Evolutionary conservation across 768 basidiomycete species (phyloP).

Genomic region (Pisolithus orientalis): DNA sequence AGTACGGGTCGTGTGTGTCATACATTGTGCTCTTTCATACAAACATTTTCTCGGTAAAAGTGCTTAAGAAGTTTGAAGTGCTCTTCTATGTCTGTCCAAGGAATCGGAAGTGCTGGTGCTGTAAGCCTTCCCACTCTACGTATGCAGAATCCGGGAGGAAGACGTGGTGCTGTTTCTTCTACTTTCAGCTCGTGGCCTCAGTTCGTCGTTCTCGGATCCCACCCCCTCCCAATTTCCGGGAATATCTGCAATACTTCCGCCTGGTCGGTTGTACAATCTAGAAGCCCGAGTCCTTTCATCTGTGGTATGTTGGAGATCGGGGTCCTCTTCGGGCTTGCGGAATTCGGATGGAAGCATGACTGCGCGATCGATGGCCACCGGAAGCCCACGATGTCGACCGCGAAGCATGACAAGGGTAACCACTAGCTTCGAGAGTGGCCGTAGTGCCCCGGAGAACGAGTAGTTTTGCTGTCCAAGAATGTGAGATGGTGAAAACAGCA

Average conservation of each 20-base stretch:
- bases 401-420: slow-evolving; percentile 88
- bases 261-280: background rate
- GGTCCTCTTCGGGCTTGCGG: slow-evolving; percentile 21
- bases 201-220: background rate
- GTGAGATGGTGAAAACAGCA: background rate
- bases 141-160: background rate
- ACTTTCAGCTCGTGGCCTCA: background rate
- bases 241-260: background rate
- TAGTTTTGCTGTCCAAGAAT: slow-evolving; percentile 55
- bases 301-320: background rate
- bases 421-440: slow-evolving; percentile 81
- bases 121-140: background rate
- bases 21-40: too few relatives aligned
- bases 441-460: slow-evolving; percentile 74
- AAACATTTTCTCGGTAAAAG: too few relatives aligned
- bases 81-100: too few relatives aligned
- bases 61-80: too few relatives aligned
- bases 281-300: slow-evolving; percentile 8
- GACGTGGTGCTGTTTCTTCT: background rate
- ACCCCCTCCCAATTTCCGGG: background rate
- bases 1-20: too few relatives aligned
- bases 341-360: slow-evolving; percentile 74
- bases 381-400: slow-evolving; percentile 84
- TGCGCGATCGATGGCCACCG: slow-evolving; percentile 84
- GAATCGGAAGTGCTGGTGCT: background rate